Evolutionary conservation across 371 early-diverging fungal genomes (phyloP).

Genomic region (Mucor mucedo): DNA sequence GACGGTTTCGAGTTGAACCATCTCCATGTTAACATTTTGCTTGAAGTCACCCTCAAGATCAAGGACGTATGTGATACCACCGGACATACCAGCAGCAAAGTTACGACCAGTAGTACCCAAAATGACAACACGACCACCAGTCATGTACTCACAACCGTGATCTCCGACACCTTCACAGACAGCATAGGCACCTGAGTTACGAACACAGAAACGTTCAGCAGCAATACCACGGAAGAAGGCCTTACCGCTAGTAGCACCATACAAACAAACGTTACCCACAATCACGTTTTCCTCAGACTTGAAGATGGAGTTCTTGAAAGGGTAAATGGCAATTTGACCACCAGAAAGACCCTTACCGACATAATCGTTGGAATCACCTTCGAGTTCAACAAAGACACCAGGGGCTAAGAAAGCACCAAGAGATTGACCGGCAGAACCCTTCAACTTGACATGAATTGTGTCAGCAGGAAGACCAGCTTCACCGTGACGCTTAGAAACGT

Average conservation of each 20-base stretch:
- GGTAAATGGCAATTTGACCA: constrained; percentile 87
- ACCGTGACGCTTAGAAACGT: constrained; percentile 82
- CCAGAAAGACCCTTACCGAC: constrained; percentile 98
- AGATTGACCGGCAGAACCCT: constrained; percentile 97
- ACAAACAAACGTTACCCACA: constrained; percentile 96
- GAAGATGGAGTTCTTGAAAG: constrained; percentile 80
- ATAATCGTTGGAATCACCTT: constrained; percentile 98
- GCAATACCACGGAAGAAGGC: constrained; percentile 95
- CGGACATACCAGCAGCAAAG: constrained; percentile 96
- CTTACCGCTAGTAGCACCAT: constrained; percentile 93
- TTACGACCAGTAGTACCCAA: constrained; percentile 89
- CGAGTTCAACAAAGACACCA: constrained; percentile 91
- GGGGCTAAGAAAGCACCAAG: constrained; percentile 93
- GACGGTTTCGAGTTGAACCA: constrained; percentile 86
- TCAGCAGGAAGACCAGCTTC: constrained; percentile 86
- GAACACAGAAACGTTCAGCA: constrained; percentile 96
- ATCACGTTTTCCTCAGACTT: constrained; percentile 88
- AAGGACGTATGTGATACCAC: constrained; percentile 91
- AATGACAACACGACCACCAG: constrained; percentile 88
- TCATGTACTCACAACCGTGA: constrained; percentile 99
- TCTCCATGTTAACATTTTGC: constrained; percentile 83
- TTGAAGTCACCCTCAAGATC: constrained; percentile 65
- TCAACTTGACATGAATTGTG: constrained; percentile 83
- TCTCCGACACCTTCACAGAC: constrained; percentile 98
- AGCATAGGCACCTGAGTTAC: constrained; percentile 95